Conservation (phyloP, 306 rosid genomes). For the Vigna hirtella region DNA sequence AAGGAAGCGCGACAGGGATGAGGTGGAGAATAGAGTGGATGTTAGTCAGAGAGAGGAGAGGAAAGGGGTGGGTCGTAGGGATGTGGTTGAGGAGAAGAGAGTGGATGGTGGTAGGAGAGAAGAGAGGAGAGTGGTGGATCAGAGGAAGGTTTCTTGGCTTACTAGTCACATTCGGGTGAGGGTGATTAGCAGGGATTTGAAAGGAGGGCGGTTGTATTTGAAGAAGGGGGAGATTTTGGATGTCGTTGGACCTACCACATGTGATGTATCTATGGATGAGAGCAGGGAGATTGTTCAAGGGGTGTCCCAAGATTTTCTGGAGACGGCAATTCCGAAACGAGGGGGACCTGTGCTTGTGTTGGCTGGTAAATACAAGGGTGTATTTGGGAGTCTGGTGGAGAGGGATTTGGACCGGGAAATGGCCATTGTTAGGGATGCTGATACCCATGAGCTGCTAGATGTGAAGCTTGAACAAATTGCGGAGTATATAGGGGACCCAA, state of each 20-base stretch:
- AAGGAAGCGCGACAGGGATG: conserved; percentile 34
- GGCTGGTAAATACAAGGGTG: conserved; percentile 80
- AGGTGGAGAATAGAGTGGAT: conserved; percentile 6
- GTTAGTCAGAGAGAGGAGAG: conserved; percentile 17
- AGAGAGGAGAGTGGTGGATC: conserved; percentile 27
- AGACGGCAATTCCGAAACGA: conserved; percentile 75
- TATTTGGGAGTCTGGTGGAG: conserved; percentile 77
- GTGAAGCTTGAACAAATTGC: conserved; percentile 84
- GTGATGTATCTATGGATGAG: conserved; percentile 87
- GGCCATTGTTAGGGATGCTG: conserved; percentile 76
- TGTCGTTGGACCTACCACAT: conserved; percentile 75
- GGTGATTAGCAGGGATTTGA: conserved; percentile 68
- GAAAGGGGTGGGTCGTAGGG: conserved; percentile 34
- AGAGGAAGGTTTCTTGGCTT: conserved; percentile 65
- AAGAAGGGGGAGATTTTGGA: conserved; percentile 85
- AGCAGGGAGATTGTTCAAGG: conserved; percentile 81
- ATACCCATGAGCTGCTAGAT: conserved; percentile 67
- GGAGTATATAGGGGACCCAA: conserved; percentile 85
- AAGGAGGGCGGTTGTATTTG: conserved; percentile 72
- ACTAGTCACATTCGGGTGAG: conserved; percentile 82
- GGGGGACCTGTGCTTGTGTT: conserved; percentile 87
- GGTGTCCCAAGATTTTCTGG: conserved; percentile 74
- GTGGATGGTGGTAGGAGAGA: conserved; percentile 24
- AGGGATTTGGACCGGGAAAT: conserved; percentile 73
- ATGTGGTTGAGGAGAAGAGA: conserved; percentile 19